Evolutionary conservation across 345 rosid species (phyloP), one percentile per base, ranked within the genome.

Genomic region (Sisymbrium altissimum): DNA sequence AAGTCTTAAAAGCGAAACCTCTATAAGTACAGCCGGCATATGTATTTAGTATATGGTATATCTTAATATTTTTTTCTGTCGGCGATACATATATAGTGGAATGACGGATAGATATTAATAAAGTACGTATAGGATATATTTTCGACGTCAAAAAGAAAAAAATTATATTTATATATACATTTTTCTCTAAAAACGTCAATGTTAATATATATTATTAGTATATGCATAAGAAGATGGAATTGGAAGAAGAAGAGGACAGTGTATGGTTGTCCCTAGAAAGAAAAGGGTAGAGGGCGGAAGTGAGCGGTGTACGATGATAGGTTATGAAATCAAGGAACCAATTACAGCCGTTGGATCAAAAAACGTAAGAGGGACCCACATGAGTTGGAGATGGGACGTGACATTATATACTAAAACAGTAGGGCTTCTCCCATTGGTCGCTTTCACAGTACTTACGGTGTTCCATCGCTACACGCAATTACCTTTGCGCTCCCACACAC

Each of bases 401-500:
- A 64, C 76, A 64, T 57, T 29, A 60, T 11, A 68, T 39, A 36
- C 36, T 54, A 68, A 41, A 68, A 50, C 70, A 33, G 64, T 60
- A 64, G 73, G 68, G 54, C 55, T 68, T 44, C 70, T 71, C 9
- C 71, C 29, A 56, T 71, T 57, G 80, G 76, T 77, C 72, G 55
- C 71, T 71, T 70, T 77, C 80, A 71, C 76, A 46, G 70, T 70
- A 62, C 72, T 70, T 71, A 55, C 76, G 80, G 80, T 71, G 80
- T 77, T 77, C 76, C 30, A 71, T 57, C 54, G 71, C 55, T 70
- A 70, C 80, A 77, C 80, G 80, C 72, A 38, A 57, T 77, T 27
- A 48, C 71, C 41, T 17, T 55, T 21, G 41, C 59, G 6, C 78
- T 49, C 72, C 53, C 35, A 29, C 36, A 30, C 25, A 6, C 39